These are phyloP conservation scores for Polyporus arcularius DNA, from an alignment of 768 basidiomycete species.

Conservation along the genomic window DNA sequence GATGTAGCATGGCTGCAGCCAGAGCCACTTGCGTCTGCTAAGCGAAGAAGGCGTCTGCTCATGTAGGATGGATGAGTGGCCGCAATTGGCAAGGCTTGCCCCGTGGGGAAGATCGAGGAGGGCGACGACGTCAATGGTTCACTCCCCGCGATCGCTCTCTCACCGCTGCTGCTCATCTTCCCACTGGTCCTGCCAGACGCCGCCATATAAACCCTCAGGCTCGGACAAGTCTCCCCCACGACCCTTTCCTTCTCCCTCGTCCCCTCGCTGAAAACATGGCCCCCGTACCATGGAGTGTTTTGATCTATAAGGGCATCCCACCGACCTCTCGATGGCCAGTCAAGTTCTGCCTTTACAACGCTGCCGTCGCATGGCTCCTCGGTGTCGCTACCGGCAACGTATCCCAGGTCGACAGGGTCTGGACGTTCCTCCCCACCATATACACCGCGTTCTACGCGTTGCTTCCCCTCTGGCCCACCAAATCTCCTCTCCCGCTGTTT, in stretches of 20 bases:
- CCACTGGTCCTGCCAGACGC: background rate
- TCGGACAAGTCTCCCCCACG: background rate
- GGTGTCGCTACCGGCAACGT: slow-evolving; percentile 77
- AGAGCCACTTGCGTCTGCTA: no score
- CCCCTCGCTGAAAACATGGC: slow-evolving; percentile 9
- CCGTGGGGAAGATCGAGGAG: background rate
- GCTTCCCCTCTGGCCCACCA: slow-evolving; percentile 57
- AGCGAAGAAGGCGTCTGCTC: no score
- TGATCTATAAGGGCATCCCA: slow-evolving; percentile 22
- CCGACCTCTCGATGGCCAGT: slow-evolving; percentile 52
- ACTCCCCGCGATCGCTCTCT: background rate
- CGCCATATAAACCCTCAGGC: background rate
- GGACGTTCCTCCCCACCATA: slow-evolving; percentile 74
- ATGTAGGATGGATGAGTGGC: no score
- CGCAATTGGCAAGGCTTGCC: no score
- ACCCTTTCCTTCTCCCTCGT: background rate
- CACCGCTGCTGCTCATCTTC: background rate
- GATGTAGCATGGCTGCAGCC: no score
- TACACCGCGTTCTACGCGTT: slow-evolving; percentile 85
- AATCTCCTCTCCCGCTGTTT: slow-evolving; percentile 43
- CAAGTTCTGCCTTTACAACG: slow-evolving; percentile 55
- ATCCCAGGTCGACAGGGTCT: slow-evolving; percentile 84
- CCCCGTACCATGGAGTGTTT: slow-evolving; percentile 6
- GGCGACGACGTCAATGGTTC: background rate
- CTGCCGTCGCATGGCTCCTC: slow-evolving; percentile 51